Base-by-base conservation (phyloP, 345 rosid species). In the Citrus mangshanensis region DNA sequence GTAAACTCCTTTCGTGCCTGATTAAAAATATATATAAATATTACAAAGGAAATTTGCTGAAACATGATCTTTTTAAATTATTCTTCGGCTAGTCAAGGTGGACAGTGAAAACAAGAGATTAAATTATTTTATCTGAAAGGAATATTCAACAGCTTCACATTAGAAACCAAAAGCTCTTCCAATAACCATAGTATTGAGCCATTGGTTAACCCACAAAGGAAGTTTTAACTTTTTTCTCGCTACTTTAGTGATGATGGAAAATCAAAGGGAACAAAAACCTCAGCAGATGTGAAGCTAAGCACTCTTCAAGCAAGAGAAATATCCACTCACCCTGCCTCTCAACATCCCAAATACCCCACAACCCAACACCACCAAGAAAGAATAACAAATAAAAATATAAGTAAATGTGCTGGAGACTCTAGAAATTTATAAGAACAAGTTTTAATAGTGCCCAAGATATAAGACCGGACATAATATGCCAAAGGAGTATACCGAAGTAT, bases 1-100 rank as follows among this genome's bases (percentile, higher is more conserved):
- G 83, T 93, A 95, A 73, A 84, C 86, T 81, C 95, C 94, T 87
- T 88, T 91, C 55, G 87, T 71, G 80, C 99, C 99, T 95, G 78
- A 65, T 67, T 12, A 75, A 59, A 64, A 58, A 40, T 73, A 75
- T 38, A 61, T 56, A 80, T 61, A 74, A n/a, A 63, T 64, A 32
- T 78, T 63, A 72, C 5, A 68, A 68, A 64, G 79, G 60, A 59
- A 37, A 71, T 60, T 60, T 32, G 62, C 19, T 59, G 58, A 63
- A 79, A 42, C 67, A 60, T 54, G 28, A 70, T 35, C 60, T 67
- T n/a, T 60, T 18, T 32, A 70, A 35, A 28, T 19, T 49, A 38
- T 64, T 68, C 19, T 54, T 61, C 9, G 12, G 76, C 25, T 42
- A 72, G 51, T 13, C 51, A 12, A 46, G 51, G 51, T 13, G 51